Evolutionary conservation across 2,329 filamentous ascomycete genomes (phyloP), one percentile per base, ranked within the genome.

Genomic region (Hypomyces rosellus): DNA sequence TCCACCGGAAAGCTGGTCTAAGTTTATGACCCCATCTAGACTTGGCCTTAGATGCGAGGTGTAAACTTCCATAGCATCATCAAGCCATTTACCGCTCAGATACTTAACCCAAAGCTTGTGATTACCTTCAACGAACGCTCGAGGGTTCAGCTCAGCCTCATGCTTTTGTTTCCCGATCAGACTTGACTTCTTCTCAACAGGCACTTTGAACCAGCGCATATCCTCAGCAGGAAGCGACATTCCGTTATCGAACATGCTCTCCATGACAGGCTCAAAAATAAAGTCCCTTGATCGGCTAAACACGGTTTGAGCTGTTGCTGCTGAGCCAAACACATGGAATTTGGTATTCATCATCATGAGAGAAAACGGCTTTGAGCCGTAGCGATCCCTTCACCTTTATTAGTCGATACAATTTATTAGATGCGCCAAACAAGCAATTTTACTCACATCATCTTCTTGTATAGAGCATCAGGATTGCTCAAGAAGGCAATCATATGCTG

Each of bases 401-500:
- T 30, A 30, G 6, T 30, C 9, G 25, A 30, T 6, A 30, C 4
- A 6, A 11, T 8, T 30, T 30, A 30, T 4, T 7, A 30, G 25
- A 8, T 6, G 9, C 9, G 2, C 25, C 20, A 20, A 20, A 5
- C 20, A 20, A 30, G 8, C 25, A 8, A 8, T 30, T 30, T 4
- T 14, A 14, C 40, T 42, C 2, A 22, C 40, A 16, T 42, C 20
- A 25, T 20, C 16, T 22, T 22, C 16, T 14, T 14, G 13, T 14
- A 16, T 7, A 42, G 40, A 5, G 22, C 20, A 45, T 45, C 42
- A 30, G 13, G 20, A 34, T 45, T 33, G 15, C 25, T 30, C 20
- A 15, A 34, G 16, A 48, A 48, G 14, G 25, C 37, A 34, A 39
- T 39, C 38, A 48, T 38, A 48, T 48, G 46, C 46, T 48, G 46